These are phyloP conservation scores for Phylloporus sp. DNA, from an alignment of 1,284 basidiomycete species.

Conservation along the genomic window DNA sequence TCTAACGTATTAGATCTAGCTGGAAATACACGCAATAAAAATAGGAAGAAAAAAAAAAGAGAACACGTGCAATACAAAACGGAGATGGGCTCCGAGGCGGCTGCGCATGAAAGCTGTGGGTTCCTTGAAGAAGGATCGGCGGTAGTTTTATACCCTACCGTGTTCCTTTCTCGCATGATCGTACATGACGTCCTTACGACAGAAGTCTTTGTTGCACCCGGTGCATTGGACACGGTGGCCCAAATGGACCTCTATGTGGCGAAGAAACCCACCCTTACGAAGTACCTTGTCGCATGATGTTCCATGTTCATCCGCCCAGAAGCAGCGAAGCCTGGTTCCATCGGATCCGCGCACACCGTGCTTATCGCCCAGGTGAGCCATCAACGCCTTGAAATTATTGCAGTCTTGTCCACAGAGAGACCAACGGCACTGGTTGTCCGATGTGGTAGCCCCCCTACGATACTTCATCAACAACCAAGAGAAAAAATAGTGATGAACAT, in stretches of 20 bases:
- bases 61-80: too few species aligned
- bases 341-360: neutral
- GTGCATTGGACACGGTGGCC: neutral
- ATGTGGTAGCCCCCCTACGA: conserved; percentile 1
- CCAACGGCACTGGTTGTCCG: neutral
- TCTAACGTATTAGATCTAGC: too few species aligned
- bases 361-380: neutral
- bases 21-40: too few species aligned
- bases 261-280: neutral
- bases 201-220: conserved; percentile 3
- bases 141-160: neutral
- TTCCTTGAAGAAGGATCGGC: too few species aligned
- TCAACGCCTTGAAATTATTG: neutral
- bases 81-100: too few species aligned
- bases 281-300: neutral
- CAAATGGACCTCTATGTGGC: neutral
- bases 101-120: too few species aligned
- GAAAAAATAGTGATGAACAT: neutral
- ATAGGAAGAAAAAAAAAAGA: too few species aligned
- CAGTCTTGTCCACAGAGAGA: neutral
- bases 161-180: conserved; percentile 11
- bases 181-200: conserved; percentile 13
- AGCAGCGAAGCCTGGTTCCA: neutral
- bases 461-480: neutral
- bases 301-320: neutral